Conservation (phyloP, 73 alveolate genomes). For the Paramecium tetraurelia region DNA sequence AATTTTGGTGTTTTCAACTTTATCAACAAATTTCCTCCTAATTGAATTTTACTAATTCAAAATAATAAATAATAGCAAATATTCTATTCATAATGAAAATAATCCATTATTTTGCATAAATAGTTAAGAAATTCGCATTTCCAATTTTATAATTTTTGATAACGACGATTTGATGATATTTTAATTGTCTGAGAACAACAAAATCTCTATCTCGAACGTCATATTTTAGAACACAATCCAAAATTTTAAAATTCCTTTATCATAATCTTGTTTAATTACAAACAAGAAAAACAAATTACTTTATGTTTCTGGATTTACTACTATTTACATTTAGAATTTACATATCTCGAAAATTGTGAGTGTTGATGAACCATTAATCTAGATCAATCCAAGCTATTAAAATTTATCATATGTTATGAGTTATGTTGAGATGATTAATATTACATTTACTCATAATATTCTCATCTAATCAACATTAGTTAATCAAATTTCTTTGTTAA, state of each 20-base stretch:
- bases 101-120: background rate
- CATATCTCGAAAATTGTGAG: background rate
- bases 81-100: background rate
- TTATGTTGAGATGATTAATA: background rate
- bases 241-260: background rate
- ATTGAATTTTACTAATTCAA: background rate
- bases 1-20: background rate
- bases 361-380: background rate
- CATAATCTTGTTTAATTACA: background rate
- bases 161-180: background rate
- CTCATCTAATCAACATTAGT: background rate
- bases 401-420: background rate
- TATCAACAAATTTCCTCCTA: background rate
- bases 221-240: background rate
- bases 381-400: background rate
- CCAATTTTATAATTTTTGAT: background rate
- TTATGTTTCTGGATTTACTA: background rate
- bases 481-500: background rate
- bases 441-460: background rate
- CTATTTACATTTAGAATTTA: background rate
- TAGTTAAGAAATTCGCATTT: background rate
- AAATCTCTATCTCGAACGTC: background rate
- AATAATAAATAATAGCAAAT: background rate
- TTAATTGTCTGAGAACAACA: background rate
- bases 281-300: background rate